These are phyloP conservation scores for Volvox carteri DNA, from an alignment of 163 green algal species.

Conservation along the genomic window DNA sequence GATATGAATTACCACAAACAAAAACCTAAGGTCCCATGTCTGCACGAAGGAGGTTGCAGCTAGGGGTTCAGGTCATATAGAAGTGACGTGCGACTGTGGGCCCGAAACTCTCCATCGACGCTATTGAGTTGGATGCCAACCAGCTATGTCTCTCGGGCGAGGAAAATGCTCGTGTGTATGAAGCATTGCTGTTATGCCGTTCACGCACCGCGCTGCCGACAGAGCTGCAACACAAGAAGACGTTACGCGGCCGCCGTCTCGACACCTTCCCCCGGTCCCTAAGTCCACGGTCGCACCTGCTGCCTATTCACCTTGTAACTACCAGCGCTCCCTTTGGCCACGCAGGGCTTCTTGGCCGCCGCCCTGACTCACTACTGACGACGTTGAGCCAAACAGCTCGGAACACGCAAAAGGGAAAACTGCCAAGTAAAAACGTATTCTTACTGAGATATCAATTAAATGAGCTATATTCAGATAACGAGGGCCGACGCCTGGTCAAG, in stretches of 20 bases:
- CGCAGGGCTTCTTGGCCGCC: not conserved
- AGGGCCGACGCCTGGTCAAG: not conserved
- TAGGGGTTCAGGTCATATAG: not conserved
- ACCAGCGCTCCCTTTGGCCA: not conserved
- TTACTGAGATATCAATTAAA: not conserved
- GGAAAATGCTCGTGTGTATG: too few relatives aligned
- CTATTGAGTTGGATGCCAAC: not conserved
- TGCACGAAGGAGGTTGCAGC: too few relatives aligned
- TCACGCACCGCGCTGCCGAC: too few relatives aligned
- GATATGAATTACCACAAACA: too few relatives aligned
- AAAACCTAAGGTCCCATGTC: too few relatives aligned
- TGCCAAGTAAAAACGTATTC: not conserved
- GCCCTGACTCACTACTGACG: not conserved
- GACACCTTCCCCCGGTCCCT: not conserved
- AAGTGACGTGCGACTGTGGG: not conserved
- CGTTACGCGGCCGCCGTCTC: constrained; percentile 13
- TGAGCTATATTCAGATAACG: not conserved
- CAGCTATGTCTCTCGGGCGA: too few relatives aligned
- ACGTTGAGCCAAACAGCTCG: not conserved
- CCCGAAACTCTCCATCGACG: not conserved
- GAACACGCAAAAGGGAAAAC: not conserved
- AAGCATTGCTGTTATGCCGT: too few relatives aligned
- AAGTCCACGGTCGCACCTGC: not conserved
- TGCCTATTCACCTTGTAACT: not conserved
- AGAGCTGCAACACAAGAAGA: not conserved